phyloP scores from a whole-genome alignment of 2,329 filamentous ascomycete genomes.

The Epicoccum nigrum region DNA sequence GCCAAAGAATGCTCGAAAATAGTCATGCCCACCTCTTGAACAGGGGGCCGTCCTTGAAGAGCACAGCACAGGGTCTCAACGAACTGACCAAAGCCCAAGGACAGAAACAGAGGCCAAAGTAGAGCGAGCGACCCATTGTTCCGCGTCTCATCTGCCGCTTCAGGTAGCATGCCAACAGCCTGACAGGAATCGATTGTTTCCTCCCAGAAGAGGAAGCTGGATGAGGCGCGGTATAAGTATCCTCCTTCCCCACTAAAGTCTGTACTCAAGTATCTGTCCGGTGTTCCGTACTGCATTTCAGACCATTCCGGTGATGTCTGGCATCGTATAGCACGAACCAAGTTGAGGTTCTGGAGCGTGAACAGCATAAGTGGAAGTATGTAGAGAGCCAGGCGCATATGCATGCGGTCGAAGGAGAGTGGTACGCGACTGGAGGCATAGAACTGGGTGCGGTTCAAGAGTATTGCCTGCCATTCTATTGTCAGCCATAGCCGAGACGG shows the following conservation, averaged over 20 bases:
- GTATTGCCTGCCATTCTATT: constrained; percentile 65
- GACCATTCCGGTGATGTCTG: constrained; percentile 69
- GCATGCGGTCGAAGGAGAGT: constrained; percentile 74
- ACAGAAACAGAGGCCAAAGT: constrained; percentile 76
- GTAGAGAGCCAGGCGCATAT: constrained; percentile 48
- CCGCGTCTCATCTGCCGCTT: constrained; percentile 58
- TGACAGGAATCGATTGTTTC: constrained; percentile 76
- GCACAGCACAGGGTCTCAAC: constrained; percentile 88
- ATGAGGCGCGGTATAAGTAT: constrained; percentile 74
- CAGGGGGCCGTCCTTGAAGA: constrained; percentile 78
- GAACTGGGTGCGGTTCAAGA: constrained; percentile 90
- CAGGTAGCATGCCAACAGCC: constrained; percentile 71
- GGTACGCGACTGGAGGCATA: constrained; percentile 88
- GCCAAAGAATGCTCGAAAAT: constrained; percentile 95
- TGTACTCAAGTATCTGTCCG: constrained; percentile 50
- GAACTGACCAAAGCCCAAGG: constrained; percentile 77
- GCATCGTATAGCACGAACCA: constrained; percentile 88
- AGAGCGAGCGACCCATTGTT: constrained; percentile 78
- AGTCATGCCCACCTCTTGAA: constrained; percentile 92
- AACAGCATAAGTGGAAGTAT: constrained; percentile 41
- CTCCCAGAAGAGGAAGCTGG: constrained; percentile 73
- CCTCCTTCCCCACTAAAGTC: constrained; percentile 65
- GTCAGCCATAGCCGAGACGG: constrained; percentile 1
- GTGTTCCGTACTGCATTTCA: constrained; percentile 54
- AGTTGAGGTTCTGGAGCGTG: constrained; percentile 65